Conservation (phyloP, 345 rosid species). For the Barbarea vulgaris region DNA sequence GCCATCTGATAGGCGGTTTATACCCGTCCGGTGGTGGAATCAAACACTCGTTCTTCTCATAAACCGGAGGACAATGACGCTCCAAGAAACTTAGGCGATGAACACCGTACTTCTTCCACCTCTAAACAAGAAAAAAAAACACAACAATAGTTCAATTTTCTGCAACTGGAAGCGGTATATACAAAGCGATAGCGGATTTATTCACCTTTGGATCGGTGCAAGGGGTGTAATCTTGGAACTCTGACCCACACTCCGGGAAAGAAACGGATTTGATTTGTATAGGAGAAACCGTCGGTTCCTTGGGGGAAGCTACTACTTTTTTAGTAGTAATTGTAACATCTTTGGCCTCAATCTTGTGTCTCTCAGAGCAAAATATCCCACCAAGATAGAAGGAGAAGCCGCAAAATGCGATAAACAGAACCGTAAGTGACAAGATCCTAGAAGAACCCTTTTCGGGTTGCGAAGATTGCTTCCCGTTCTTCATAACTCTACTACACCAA, state of each 20-base stretch:
- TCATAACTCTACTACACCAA: slow-evolving; percentile 51
- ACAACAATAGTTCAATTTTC: neutral
- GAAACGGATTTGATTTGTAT: slow-evolving; percentile 59
- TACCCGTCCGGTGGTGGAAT: slow-evolving; percentile 98
- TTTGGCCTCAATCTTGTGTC: slow-evolving; percentile 44
- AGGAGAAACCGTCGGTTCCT: slow-evolving; percentile 50
- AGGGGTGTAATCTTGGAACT: slow-evolving; percentile 93
- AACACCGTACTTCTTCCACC: slow-evolving; percentile 88
- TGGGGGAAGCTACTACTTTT: slow-evolving; percentile 51
- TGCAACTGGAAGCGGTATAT: neutral
- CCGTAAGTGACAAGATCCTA: slow-evolving; percentile 49
- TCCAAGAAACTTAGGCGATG: slow-evolving; percentile 91
- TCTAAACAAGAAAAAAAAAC: slow-evolving; percentile 46
- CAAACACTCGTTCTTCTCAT: slow-evolving; percentile 81
- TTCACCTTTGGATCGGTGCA: slow-evolving; percentile 95
- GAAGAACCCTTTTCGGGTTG: slow-evolving; percentile 57
- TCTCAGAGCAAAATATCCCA: slow-evolving; percentile 76
- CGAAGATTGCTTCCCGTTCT: slow-evolving; percentile 60
- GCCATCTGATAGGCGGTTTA: slow-evolving; percentile 92
- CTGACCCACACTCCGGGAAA: slow-evolving; percentile 75
- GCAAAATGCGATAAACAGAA: slow-evolving; percentile 59
- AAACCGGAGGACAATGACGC: slow-evolving; percentile 90
- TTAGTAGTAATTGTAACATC: slow-evolving; percentile 42
- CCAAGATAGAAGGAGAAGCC: slow-evolving; percentile 95
- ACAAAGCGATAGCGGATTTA: neutral